These are phyloP conservation scores for Macadamia integrifolia DNA, from an alignment of 164 flowering plant species.

Conservation along the genomic window DNA sequence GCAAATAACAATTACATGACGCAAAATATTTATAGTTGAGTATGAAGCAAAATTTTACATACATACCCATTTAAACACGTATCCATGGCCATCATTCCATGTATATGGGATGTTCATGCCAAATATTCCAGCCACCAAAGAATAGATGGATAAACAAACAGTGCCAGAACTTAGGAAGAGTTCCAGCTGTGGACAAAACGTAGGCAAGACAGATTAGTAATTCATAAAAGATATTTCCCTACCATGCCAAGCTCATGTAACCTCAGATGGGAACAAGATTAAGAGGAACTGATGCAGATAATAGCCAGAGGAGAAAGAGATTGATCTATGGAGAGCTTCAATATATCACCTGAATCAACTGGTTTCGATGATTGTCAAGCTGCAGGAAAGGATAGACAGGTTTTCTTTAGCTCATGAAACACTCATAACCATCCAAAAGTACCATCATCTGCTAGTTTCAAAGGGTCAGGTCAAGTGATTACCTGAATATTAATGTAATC, in stretches of 20 bases:
- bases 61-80: constrained; percentile 86
- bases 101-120: constrained; percentile 93
- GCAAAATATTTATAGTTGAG: no score
- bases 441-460: neutral
- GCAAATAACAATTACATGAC: neutral
- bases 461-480: constrained; percentile 5
- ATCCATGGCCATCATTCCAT: constrained; percentile 69
- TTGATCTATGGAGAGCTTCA: neutral
- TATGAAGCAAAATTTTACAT: neutral
- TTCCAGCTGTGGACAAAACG: constrained; percentile 61
- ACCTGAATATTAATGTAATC: constrained; percentile 99
- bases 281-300: neutral
- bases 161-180: constrained; percentile 89
- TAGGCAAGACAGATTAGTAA: neutral
- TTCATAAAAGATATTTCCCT: neutral
- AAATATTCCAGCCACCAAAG: constrained; percentile 83
- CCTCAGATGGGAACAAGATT: neutral
- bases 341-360: constrained; percentile 78
- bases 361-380: constrained; percentile 97
- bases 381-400: constrained; percentile 28
- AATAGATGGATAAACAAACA: constrained; percentile 67
- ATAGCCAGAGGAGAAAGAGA: neutral
- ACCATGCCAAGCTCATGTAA: neutral
- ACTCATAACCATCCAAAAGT: neutral
- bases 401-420: constrained; percentile 1